phyloP scores from a whole-genome alignment of 257 asterid species.

The Primulina tabacum region DNA sequence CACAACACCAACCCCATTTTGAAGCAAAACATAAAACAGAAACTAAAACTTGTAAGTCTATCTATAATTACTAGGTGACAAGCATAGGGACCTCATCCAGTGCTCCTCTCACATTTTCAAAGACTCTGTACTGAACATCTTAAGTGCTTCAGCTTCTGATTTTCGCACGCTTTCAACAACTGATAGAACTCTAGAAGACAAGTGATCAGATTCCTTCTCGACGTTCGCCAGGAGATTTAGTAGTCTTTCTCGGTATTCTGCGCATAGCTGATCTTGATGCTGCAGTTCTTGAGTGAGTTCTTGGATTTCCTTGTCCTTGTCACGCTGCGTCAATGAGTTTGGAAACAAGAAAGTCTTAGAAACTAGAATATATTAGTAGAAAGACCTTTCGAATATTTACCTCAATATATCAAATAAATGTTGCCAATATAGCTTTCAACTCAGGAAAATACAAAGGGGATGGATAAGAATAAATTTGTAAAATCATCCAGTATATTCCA shows the following conservation, averaged over 20 bases:
- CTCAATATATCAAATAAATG: neutral
- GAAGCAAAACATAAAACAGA: neutral
- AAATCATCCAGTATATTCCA: neutral
- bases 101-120: neutral
- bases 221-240: slow-evolving; percentile 36
- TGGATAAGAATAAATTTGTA: neutral
- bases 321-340: slow-evolving; percentile 32
- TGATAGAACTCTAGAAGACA: slow-evolving; percentile 50
- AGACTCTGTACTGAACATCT: neutral
- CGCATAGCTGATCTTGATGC: slow-evolving; percentile 52
- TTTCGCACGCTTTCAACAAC: slow-evolving; percentile 47
- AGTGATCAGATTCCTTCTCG: slow-evolving; percentile 41
- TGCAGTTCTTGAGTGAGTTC: slow-evolving; percentile 57
- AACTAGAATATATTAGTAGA: neutral
- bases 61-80: neutral
- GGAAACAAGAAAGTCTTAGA: slow-evolving; percentile 3
- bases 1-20: too few species aligned
- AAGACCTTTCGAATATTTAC: neutral
- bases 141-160: slow-evolving; percentile 53
- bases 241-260: slow-evolving; percentile 39
- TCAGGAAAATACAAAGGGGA: too few species aligned
- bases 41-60: neutral
- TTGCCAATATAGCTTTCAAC: neutral
- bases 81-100: neutral
- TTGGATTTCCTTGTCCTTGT: slow-evolving; percentile 58